A percentile compares a stretch with the other conserved stretches of the same genome.
Conservation (phyloP, 495 filamentous ascomycete species). For the Penicillium turbatum region DNA sequence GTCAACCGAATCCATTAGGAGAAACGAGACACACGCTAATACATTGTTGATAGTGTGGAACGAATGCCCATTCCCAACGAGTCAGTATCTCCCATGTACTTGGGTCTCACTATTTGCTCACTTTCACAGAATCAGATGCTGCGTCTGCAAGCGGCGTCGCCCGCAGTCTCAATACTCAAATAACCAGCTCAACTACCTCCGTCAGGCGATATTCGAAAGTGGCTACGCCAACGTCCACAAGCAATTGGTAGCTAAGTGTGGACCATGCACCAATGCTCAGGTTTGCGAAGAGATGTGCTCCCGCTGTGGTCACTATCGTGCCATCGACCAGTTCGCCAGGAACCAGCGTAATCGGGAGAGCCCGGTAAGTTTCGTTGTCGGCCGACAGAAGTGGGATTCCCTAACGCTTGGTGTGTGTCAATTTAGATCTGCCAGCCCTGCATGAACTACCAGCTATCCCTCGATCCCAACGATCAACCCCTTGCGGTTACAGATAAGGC, state of each 20-base stretch:
- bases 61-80: not conserved
- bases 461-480: not conserved
- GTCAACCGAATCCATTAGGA: not conserved
- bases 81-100: not conserved
- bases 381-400: no score
- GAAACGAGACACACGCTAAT: not conserved
- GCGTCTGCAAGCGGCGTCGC: not conserved
- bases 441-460: conserved; percentile 5
- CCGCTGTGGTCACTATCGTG: not conserved
- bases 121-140: conserved; percentile 2
- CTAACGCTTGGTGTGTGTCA: not conserved
- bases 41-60: not conserved
- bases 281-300: not conserved
- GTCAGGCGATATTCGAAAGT: not conserved
- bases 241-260: conserved; percentile 2
- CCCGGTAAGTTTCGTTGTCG: not conserved
- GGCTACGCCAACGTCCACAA: not conserved
- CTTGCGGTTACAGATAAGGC: not conserved
- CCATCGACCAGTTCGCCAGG: not conserved
- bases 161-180: not conserved
- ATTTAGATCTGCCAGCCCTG: conserved; percentile 7
- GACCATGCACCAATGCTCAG: not conserved
- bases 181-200: conserved; percentile 5
- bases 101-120: not conserved
- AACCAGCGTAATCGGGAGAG: conserved; percentile 1